These are phyloP conservation scores for Monosporascus sp. DNA, from an alignment of 2,329 filamentous ascomycete genomes.

Conservation along the genomic window DNA sequence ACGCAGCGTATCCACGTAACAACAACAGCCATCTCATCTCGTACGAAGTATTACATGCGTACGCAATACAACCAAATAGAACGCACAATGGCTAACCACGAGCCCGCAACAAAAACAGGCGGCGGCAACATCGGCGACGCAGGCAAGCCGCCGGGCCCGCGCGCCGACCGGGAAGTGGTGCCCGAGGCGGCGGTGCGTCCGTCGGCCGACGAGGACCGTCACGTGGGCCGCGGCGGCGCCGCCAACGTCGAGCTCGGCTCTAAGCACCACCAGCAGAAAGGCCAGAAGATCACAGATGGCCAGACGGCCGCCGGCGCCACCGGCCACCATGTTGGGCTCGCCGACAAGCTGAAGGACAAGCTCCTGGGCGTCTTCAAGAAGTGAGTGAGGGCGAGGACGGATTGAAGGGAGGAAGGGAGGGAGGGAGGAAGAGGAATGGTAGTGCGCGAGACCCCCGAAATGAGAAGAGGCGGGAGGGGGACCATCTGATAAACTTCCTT, in stretches of 20 bases:
- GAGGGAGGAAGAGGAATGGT: neutral
- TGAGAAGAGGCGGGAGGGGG: neutral
- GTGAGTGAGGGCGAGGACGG: conserved; percentile 10
- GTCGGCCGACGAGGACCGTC: conserved; percentile 43
- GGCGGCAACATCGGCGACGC: conserved; percentile 54
- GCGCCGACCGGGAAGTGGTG: conserved; percentile 47
- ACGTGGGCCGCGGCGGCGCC: conserved; percentile 55
- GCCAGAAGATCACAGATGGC: conserved; percentile 17
- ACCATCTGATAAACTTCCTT: neutral
- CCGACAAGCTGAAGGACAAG: conserved; percentile 54
- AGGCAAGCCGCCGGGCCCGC: conserved; percentile 30
- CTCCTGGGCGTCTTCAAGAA: conserved; percentile 46
- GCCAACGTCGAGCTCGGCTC: conserved; percentile 46
- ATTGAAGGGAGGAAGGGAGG: neutral
- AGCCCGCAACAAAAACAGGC: conserved; percentile 30
- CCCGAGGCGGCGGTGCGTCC: conserved; percentile 47
- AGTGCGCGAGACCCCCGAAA: neutral
- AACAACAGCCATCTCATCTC: too few species aligned
- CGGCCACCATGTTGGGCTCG: conserved; percentile 34
- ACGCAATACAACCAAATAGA: too few species aligned
- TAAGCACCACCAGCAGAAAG: conserved; percentile 15
- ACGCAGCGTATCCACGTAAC: too few species aligned
- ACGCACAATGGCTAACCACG: neutral
- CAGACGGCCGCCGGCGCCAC: conserved; percentile 22
- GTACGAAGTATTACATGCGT: too few species aligned